Conservation (phyloP, 805 yeast species). For the Metschnikowia cubensis region DNA sequence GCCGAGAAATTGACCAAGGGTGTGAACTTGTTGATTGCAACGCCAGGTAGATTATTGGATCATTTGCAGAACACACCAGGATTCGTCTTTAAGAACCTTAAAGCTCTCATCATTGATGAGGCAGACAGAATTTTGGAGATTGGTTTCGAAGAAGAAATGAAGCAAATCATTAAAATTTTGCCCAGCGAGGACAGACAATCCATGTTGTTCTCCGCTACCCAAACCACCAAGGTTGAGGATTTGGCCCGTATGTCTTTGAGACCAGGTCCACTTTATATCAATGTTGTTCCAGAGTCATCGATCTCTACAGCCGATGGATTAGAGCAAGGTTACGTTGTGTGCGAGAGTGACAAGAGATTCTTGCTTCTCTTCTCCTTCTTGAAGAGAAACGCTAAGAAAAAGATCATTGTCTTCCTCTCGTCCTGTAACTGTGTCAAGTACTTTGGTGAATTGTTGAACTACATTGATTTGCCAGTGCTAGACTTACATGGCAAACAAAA, state of each 20-base stretch:
- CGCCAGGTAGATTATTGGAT: conserved; percentile 96
- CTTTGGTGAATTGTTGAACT: conserved; percentile 90
- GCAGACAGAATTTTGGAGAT: conserved; percentile 97
- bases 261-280: conserved; percentile 89
- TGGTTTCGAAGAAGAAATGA: conserved; percentile 99
- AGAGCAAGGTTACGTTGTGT: conserved; percentile 97
- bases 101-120: conserved; percentile 92
- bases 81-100: conserved; percentile 88
- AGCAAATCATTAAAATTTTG: conserved; percentile 86
- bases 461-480: conserved; percentile 93
- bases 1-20: conserved; percentile 93
- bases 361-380: conserved; percentile 85
- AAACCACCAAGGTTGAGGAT: conserved; percentile 97
- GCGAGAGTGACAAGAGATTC: conserved; percentile 94
- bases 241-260: conserved; percentile 93
- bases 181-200: conserved; percentile 93
- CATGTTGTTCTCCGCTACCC: conserved; percentile 98
- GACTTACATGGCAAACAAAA: conserved; percentile 98
- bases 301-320: conserved; percentile 93
- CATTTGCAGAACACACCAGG: conserved; percentile 95
- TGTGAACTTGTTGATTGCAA: conserved; percentile 89
- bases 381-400: conserved; percentile 88
- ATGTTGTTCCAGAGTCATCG: conserved; percentile 80
- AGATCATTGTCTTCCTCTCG: conserved; percentile 88
- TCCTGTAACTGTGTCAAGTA: conserved; percentile 97